Percentiles rank a stretch among this genome's conserved stretches.
phyloP scores from a whole-genome alignment of 495 filamentous ascomycete genomes.

The Cudoniella acicularis region DNA sequence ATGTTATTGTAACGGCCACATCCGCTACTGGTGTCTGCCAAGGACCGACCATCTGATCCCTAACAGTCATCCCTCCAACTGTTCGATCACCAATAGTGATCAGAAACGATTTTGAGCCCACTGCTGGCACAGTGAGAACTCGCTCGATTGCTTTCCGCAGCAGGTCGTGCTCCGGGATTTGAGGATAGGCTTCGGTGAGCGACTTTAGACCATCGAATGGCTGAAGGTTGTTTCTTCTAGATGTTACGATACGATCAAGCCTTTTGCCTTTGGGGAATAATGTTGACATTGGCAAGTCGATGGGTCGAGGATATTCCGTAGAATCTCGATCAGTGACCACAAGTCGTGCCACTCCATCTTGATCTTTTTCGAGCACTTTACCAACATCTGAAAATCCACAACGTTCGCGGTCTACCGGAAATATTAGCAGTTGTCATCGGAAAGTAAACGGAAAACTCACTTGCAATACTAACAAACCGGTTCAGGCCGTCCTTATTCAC shows the following conservation, averaged over 20 bases:
- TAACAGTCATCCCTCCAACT: conserved; percentile 81
- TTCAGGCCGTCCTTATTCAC: conserved; percentile 76
- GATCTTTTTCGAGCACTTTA: conserved; percentile 61
- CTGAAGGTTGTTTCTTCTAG: conserved; percentile 63
- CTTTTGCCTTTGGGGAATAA: conserved; percentile 90
- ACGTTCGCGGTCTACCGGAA: conserved; percentile 62
- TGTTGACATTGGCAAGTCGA: conserved; percentile 86
- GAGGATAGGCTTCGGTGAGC: conserved; percentile 38
- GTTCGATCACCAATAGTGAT: conserved; percentile 94
- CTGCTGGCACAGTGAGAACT: conserved; percentile 79
- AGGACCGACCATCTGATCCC: conserved; percentile 94
- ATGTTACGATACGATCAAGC: conserved; percentile 74
- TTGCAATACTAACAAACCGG: conserved; percentile 73
- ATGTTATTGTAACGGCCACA: conserved; percentile 84
- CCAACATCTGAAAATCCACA: conserved; percentile 95
- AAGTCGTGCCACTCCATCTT: conserved; percentile 60
- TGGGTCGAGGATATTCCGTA: conserved; percentile 68
- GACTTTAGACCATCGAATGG: conserved; percentile 60
- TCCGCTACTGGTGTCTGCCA: conserved; percentile 97
- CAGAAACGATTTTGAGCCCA: conserved; percentile 93
- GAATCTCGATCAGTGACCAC: conserved; percentile 81
- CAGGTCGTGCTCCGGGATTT: conserved; percentile 56
- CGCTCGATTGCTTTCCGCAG: conserved; percentile 71
- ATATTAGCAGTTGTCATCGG: neutral
- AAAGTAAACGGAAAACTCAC: conserved; percentile 32